Evolutionary conservation across 2,329 filamentous ascomycete species (phyloP), one percentile per base, ranked within the genome.

Genomic region (Blumeria hordei): DNA sequence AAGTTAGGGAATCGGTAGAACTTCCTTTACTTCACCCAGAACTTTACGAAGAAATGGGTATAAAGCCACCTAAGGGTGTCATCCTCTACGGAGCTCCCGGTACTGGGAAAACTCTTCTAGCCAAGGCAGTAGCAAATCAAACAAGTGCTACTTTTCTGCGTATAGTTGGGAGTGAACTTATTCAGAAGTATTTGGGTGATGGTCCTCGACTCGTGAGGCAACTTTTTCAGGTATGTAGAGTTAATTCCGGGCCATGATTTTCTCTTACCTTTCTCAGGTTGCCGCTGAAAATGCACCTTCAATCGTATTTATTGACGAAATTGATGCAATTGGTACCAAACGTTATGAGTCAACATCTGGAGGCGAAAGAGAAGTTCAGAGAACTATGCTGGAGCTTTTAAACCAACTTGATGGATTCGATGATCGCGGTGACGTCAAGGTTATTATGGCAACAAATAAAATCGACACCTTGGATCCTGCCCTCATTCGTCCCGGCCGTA

Each of bases 371-470:
- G 92, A 98, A 69, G 87, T 98, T 41, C 92, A 98, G 72, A 82
- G 92, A 68, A 98, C 92, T 52, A 98, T 98, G 92, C 73, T 98
- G 69, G 92, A 98, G 67, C 78, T 98, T 55, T 81, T 98, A 44
- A 98, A 98, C 70, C 92, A 98, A 72, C 81, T 98, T 8, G 92
- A 98, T 67, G 92, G 92, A 64, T 98, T 98, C 71, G 92, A 98
- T 66, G 93, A 98, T 69, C 85, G 92, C 58, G 93, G 92, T 62
- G 92, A 98, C 67, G 90, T 98, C 70, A 98, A 98, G 74, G 92
- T 98, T 58, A 90, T 98, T 69, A 96, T 98, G 88, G 93, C 92
- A 11, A 98, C 92, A 61, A 98, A 98, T 80, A 98, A 98, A 78
- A 98, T 98, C 62, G 93, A 98, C 62, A 94, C 87, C 3, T 76